Evolutionary conservation across 2,329 filamentous ascomycete species (phyloP).

Genomic region (Alternaria ventricosa): DNA sequence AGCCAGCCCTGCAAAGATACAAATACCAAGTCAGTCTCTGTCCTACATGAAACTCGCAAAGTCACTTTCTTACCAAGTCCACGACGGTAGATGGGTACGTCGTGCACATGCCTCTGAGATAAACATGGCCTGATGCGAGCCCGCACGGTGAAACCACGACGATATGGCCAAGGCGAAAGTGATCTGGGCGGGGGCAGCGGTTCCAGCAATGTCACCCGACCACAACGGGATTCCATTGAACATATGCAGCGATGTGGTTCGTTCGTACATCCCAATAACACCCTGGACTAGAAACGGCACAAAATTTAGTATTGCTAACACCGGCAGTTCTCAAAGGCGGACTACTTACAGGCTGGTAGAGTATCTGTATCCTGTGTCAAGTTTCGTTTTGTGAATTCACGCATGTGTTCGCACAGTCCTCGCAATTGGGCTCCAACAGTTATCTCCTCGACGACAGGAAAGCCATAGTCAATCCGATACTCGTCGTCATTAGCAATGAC

Average conservation of each 20-base stretch:
- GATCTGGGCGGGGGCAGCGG: slow-evolving; percentile 1
- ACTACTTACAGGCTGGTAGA: slow-evolving; percentile 4
- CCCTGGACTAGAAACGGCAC: not conserved
- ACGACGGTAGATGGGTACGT: not conserved
- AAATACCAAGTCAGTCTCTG: not conserved
- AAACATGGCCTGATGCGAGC: slow-evolving; percentile 8
- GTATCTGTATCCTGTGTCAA: slow-evolving; percentile 9
- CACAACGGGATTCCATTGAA: slow-evolving; percentile 15
- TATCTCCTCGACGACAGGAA: not conserved
- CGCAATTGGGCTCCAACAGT: slow-evolving; percentile 7
- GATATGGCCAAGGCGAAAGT: slow-evolving; percentile 16
- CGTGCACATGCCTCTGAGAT: slow-evolving; percentile 7
- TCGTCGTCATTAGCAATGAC: slow-evolving; percentile 9
- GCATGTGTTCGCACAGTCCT: slow-evolving; percentile 19
- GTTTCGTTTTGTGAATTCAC: slow-evolving; percentile 11
- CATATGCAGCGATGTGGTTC: not conserved
- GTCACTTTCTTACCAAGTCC: not conserved
- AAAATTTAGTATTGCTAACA: not conserved
- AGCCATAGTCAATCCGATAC: slow-evolving; percentile 17
- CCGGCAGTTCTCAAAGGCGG: not conserved
- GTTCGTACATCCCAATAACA: slow-evolving; percentile 8
- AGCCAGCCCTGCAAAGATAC: slow-evolving; percentile 22
- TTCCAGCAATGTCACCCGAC: slow-evolving; percentile 8
- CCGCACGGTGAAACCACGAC: slow-evolving; percentile 15
- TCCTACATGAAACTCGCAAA: not conserved